A percentile compares a stretch with the other conserved stretches of the same genome.
These are phyloP conservation scores for Cyclotella kingstonii DNA, from an alignment of 108 stramenopile species.

Conservation along the genomic window DNA sequence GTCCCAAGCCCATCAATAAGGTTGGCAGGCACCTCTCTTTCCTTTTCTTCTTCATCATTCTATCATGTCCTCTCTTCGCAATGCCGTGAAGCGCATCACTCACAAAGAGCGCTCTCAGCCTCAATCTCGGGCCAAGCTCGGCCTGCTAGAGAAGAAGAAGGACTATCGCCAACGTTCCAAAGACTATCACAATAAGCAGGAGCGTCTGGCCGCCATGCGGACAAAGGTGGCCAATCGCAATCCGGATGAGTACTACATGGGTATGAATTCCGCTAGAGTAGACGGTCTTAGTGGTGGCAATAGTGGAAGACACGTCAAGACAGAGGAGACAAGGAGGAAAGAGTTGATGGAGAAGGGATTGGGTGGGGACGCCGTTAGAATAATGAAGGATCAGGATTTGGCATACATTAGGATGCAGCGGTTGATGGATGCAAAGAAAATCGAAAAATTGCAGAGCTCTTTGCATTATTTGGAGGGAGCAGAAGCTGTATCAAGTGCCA, in stretches of 20 bases:
- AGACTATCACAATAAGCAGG: slow-evolving; percentile 88
- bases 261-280: slow-evolving; percentile 88
- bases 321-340: slow-evolving; percentile 45
- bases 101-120: slow-evolving; percentile 99
- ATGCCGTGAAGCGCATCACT: slow-evolving; percentile 96
- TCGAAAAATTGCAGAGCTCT: slow-evolving; percentile 70
- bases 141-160: slow-evolving; percentile 96
- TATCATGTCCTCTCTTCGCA: slow-evolving; percentile 96
- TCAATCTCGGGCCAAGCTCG: slow-evolving; percentile 76
- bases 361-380: slow-evolving; percentile 60
- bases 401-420: slow-evolving; percentile 85
- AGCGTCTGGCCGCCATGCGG: slow-evolving; percentile 66
- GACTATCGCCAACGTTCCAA: slow-evolving; percentile 95
- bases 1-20: too few relatives aligned
- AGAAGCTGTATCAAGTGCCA: slow-evolving; percentile 20
- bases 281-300: slow-evolving; percentile 38
- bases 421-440: slow-evolving; percentile 73
- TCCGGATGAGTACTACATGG: slow-evolving; percentile 99
- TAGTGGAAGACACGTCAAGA: slow-evolving; percentile 55
- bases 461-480: slow-evolving; percentile 75
- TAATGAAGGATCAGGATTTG: slow-evolving; percentile 98
- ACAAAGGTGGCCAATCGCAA: slow-evolving; percentile 88
- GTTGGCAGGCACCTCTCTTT: not conserved
- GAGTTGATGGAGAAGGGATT: slow-evolving; percentile 45
- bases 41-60: not conserved